These are phyloP conservation scores for Lactuca saligna DNA, from an alignment of 129 eudicot genomes.

Conservation along the genomic window DNA sequence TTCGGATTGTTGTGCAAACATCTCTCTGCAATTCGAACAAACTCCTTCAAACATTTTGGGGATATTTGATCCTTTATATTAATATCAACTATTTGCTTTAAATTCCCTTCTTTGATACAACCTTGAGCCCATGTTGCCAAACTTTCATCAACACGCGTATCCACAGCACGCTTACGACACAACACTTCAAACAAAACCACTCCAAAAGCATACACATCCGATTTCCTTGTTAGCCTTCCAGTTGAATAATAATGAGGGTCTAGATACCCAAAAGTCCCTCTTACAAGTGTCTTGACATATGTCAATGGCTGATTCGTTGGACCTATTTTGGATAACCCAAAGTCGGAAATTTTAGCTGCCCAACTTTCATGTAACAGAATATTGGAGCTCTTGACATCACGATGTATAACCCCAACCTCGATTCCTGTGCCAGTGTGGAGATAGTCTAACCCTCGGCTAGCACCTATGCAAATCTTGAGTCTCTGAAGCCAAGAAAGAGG, in stretches of 20 bases:
- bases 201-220: conserved; percentile 32
- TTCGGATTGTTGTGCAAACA: no score
- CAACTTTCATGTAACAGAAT: no score
- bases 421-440: no score
- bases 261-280: conserved; percentile 29
- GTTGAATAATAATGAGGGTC: conserved; percentile 28
- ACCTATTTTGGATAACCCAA: conserved; percentile 27
- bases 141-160: conserved; percentile 26
- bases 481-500: conserved; percentile 29
- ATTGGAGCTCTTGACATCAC: no score
- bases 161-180: conserved; percentile 33
- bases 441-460: conserved; percentile 19
- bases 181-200: conserved; percentile 32
- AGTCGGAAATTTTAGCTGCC: conserved; percentile 9
- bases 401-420: no score
- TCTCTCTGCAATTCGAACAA: no score
- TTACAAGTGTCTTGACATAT: conserved; percentile 23
- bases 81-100: conserved; percentile 13
- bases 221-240: conserved; percentile 26
- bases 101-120: conserved; percentile 24
- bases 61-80: conserved; percentile 22
- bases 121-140: conserved; percentile 38
- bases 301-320: conserved; percentile 29
- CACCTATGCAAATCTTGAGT: conserved; percentile 34
- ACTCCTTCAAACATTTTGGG: conserved; percentile 15